Base-by-base conservation (phyloP, 352 stramenopile species). In the Globisporangium ultimum region DNA sequence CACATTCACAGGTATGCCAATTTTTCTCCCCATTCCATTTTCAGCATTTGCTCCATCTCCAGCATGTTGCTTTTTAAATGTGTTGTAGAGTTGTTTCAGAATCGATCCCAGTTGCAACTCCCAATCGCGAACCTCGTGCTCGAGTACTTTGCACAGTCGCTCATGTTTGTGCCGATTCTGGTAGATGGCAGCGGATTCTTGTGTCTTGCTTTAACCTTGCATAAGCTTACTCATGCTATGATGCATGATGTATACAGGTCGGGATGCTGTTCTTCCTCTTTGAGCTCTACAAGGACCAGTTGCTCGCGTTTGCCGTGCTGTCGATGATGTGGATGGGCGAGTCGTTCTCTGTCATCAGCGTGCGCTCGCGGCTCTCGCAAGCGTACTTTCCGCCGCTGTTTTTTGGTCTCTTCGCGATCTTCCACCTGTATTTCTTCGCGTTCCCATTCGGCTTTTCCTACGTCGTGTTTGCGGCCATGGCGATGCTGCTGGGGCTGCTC, bases 211-310 rank as follows among this genome's bases (percentile, higher is more conserved):
- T 36, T 36, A 6, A 36, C 3, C 7, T 8, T 2, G 28, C 28
- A 5, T 36, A 10, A 36, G 8, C 3, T 36, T 36, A 10, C 28
- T 36, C 3, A 11, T 36, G 28, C 20, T 22, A 46, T 24, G 8
- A 5, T 10, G 28, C 7, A 36, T 36, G 28, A 36, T 36, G 28
- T 11, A 36, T 36, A 8, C 54, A 91, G 81, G 70, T 98, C 13
- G 96, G 96, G 2, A 97, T 98, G 73, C 76, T 98, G 21, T 98
- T 98, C 62, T 99, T 98, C 72, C 61, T 98, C 34, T 97, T 98
- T 67, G 95, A 98, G 64, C 78, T 96, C 53, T 98, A 98, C 80
- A 88, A 92, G 47, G 93, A 98, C 68, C 87, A 89, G 13, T 59
- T 98, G 5, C 59, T 98, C 9, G 89, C 93, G 1, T 97, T 98